phyloP scores from a whole-genome alignment of 345 rosid species.

The Eucalyptus pauciflora region DNA sequence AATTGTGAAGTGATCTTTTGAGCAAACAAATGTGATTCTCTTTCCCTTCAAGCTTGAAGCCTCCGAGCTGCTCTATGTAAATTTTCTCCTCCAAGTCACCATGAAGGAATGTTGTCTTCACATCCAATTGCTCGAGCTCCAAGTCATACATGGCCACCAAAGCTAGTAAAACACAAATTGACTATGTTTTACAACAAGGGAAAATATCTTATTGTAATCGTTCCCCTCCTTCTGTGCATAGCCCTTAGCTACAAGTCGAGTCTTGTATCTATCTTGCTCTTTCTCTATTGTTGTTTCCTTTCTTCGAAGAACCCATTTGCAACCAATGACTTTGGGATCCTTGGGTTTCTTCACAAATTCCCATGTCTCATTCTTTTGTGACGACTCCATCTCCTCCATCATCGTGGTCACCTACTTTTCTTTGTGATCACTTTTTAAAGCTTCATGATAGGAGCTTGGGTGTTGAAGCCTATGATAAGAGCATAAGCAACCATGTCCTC shows the following conservation, averaged over 20 bases:
- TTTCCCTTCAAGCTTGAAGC: neutral
- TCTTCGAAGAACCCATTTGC: neutral
- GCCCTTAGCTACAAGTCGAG: neutral
- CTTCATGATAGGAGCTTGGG: neutral
- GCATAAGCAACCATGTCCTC: neutral
- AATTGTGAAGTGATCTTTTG: neutral
- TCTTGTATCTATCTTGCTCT: neutral
- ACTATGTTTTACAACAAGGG: neutral
- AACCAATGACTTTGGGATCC: neutral
- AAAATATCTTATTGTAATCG: neutral
- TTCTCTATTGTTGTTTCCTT: neutral
- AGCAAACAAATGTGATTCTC: neutral
- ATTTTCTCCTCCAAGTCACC: neutral
- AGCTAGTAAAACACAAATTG: neutral
- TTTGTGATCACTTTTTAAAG: neutral
- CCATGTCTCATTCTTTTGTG: neutral
- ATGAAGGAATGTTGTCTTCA: neutral
- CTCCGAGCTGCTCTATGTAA: neutral
- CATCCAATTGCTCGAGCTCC: neutral
- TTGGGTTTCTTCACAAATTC: neutral
- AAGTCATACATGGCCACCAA: neutral
- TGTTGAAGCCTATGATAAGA: neutral
- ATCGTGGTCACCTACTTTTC: neutral
- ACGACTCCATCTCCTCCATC: neutral
- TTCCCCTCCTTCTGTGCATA: neutral